Base-by-base conservation (phyloP, 73 alveolate genomes). In the Paramecium sexaurelia region DNA sequence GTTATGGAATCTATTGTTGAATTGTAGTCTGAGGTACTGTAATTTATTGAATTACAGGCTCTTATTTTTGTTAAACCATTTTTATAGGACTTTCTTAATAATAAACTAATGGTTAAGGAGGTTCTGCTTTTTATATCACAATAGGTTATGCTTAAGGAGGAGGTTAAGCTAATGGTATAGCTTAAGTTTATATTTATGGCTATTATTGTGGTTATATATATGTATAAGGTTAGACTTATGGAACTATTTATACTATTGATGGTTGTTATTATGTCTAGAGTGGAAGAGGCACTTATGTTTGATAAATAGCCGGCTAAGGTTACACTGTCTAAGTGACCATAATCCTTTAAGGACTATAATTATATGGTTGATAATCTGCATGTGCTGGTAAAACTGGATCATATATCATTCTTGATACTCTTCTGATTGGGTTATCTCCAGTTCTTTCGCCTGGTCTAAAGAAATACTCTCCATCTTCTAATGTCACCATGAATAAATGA, bases 371-470 rank as follows among this genome's bases (percentile, higher is more conserved):
- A 24, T 57, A 57, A 57, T 57, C 78, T 57, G 40, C 22, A 26
- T 57, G 40, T 15, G 61, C n/a, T 3, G 61, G 27, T 47, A 47
- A 47, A 47, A 47, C 61, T 15, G 56, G 32, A 32, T 69, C 85
- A 69, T 69, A 69, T 26, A 69, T 69, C 47, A 69, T 69, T 69
- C 56, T 27, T 69, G 47, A 69, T 32, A 69, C 85, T 15, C 47
- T 69, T 32, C 56, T 32, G 9, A 32, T 69, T 32, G 85, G 85
- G 26, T 32, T 69, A 32, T 69, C 85, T 8, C 55, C 55, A 11
- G 32, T 37, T 71, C 35, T 32, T 35, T 71, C 86, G 10, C 86
- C 36, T 35, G 36, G 39, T 35, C 86, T 71, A 71, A 71, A 71
- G 17, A 32, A 71, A 19, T 71, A 37, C 11, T 71, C 66, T 35